phyloP scores from a whole-genome alignment of 179 eudicot genomes.

The Beta macrorhiza region DNA sequence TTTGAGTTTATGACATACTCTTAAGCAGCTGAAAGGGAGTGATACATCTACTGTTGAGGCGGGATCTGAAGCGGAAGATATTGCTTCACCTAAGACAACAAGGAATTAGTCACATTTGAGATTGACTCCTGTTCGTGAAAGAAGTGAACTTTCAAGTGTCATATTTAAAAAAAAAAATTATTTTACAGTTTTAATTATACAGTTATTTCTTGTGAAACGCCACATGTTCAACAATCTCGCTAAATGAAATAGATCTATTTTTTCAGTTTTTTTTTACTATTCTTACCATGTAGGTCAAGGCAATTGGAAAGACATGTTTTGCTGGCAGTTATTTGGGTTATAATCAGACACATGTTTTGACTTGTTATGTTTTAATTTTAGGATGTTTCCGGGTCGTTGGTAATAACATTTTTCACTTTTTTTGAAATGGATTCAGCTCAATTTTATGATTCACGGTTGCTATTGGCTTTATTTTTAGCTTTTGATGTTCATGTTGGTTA shows the following conservation, averaged over 20 bases:
- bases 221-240: background rate
- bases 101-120: constrained; percentile 70
- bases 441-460: too few species aligned
- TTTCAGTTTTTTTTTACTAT: background rate
- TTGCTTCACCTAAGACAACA: constrained; percentile 75
- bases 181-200: background rate
- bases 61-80: constrained; percentile 98
- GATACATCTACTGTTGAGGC: too few species aligned
- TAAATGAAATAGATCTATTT: background rate
- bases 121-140: constrained; percentile 95
- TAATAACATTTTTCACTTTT: too few species aligned
- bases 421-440: too few species aligned
- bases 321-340: constrained; percentile 58
- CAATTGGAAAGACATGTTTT: constrained; percentile 53
- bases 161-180: too few species aligned
- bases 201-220: background rate
- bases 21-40: constrained; percentile 73
- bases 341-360: too few species aligned
- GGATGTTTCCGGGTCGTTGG: too few species aligned
- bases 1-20: constrained; percentile 16
- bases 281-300: constrained; percentile 55
- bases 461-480: too few species aligned
- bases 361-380: too few species aligned
- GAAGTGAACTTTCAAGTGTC: constrained; percentile 51
- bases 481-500: too few species aligned